Base-by-base conservation (phyloP, 169 alveolate species). In the Plasmodium reichenowi region DNA sequence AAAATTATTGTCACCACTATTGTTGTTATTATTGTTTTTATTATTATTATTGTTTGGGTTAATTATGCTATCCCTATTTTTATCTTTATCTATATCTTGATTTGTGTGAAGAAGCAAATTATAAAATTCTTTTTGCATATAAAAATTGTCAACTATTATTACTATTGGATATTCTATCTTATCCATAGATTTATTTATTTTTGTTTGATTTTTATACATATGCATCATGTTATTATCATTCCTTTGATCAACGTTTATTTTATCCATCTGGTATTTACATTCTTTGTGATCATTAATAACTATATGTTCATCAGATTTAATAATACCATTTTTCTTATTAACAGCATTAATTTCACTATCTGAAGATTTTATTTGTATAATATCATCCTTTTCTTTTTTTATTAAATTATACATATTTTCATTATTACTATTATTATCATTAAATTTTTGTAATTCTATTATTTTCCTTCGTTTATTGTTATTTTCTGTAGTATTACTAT, bases 71-170 rank as follows among this genome's bases (percentile, higher is more conserved):
- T 38, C 47, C 9, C 0, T 7, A 38, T 38, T 2, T 5, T 38
- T 38, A 5, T 6, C 2, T 38, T 38, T 7, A 5, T 38, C 32
- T 22, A 32, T 48, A 32, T 72, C 29, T 1, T 62, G 88, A 58
- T 60, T 72, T 67, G 47, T 60, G 87, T 86, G 68, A 9, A 72
- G 3, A 3, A 86, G 17, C 17, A 86, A 38, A 50, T 86, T 86
- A 59, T 86, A 86, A 13, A 86, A 48, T 70, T 86, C 92, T 32
- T 72, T 86, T 72, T 86, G 92, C 6, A 75, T 72, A 62, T 86
- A 86, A 56, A 59, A 86, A 47, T 86, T 86, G 20, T 86, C 92
- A 2, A 72, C 87, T 26, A 86, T 72, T 22, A 86, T 72, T 17
- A 66, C 92, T 15, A 86, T 72, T 29, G 92, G 88, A 50, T 86